Conservation (phyloP, 2,329 filamentous ascomycete species). For the Pseudocercospora crystallina region DNA sequence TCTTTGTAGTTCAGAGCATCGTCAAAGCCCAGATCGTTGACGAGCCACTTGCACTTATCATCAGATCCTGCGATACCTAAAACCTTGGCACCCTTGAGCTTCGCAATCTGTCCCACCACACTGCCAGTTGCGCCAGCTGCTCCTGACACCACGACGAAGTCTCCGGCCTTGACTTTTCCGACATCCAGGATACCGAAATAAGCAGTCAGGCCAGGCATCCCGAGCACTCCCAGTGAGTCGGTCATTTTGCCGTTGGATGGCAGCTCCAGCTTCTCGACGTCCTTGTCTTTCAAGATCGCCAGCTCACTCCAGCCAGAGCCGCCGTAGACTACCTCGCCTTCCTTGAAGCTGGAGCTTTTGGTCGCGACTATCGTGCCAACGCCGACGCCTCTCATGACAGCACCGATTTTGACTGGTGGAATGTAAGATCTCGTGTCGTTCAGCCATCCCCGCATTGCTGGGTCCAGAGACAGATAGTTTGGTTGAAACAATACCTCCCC, state of each 20-base stretch:
- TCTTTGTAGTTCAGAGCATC: slow-evolving; percentile 69
- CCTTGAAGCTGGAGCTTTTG: slow-evolving; percentile 30
- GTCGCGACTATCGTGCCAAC: slow-evolving; percentile 41
- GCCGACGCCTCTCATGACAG: slow-evolving; percentile 40
- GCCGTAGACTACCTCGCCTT: slow-evolving; percentile 39
- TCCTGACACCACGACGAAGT: slow-evolving; percentile 74
- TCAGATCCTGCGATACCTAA: slow-evolving; percentile 65
- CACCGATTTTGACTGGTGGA: slow-evolving; percentile 44
- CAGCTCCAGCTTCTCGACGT: slow-evolving; percentile 27
- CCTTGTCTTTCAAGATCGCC: slow-evolving; percentile 32
- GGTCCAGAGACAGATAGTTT: slow-evolving; percentile 54
- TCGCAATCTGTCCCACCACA: slow-evolving; percentile 75
- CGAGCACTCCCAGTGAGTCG: slow-evolving; percentile 39
- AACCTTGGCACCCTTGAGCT: slow-evolving; percentile 65
- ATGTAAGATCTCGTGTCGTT: slow-evolving; percentile 48
- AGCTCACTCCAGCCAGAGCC: slow-evolving; percentile 44
- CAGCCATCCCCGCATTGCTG: slow-evolving; percentile 54
- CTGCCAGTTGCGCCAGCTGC: slow-evolving; percentile 77
- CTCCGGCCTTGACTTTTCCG: slow-evolving; percentile 65
- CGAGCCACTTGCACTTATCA: slow-evolving; percentile 64
- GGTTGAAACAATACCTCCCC: slow-evolving; percentile 49
- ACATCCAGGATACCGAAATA: slow-evolving; percentile 73
- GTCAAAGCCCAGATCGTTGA: slow-evolving; percentile 65
- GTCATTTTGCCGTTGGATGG: slow-evolving; percentile 27
- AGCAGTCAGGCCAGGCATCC: slow-evolving; percentile 70